Evolutionary conservation across 2,329 filamentous ascomycete genomes (phyloP).

Genomic region (Botrytis tulipae): DNA sequence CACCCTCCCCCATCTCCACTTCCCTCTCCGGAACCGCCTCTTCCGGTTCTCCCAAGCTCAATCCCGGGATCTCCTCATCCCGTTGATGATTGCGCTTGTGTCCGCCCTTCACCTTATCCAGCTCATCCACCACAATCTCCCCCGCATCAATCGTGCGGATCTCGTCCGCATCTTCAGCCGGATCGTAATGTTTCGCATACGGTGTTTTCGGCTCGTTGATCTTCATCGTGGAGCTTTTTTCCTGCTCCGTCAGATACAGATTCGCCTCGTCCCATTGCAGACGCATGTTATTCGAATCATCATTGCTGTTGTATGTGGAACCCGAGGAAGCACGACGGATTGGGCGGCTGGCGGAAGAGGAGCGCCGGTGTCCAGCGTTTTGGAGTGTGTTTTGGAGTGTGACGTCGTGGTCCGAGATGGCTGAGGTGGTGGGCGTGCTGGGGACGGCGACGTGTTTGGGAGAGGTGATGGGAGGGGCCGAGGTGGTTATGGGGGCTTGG

Average conservation of each 20-base stretch:
- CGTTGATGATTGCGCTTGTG: constrained; percentile 26
- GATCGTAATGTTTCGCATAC: constrained; percentile 89
- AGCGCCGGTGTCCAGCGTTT: constrained; percentile 86
- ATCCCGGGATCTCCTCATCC: constrained; percentile 83
- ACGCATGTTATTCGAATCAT: constrained; percentile 59
- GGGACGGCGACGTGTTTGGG: constrained; percentile 35
- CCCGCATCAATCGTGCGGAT: constrained; percentile 62
- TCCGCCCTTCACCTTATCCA: constrained; percentile 46
- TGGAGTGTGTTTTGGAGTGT: constrained; percentile 91
- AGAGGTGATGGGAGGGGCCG: constrained; percentile 42
- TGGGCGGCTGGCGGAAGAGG: constrained; percentile 71
- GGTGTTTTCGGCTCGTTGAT: constrained; percentile 98
- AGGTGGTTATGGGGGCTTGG: constrained; percentile 43
- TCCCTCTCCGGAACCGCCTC: constrained; percentile 58
- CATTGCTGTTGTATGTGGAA: constrained; percentile 14
- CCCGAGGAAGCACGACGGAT: constrained; percentile 46
- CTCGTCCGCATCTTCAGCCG: constrained; percentile 78
- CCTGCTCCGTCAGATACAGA: constrained; percentile 93
- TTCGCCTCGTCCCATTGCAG: constrained; percentile 99
- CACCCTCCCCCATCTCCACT: constrained; percentile 41
- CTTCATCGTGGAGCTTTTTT: constrained; percentile 96
- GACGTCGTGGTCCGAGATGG: constrained; percentile 51
- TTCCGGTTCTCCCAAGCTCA: constrained; percentile 92
- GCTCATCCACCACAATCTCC: constrained; percentile 66
- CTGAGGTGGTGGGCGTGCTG: constrained; percentile 11